Base-by-base conservation (phyloP, 192 early-diverging fungal species). In the Coemansia sp. region DNA sequence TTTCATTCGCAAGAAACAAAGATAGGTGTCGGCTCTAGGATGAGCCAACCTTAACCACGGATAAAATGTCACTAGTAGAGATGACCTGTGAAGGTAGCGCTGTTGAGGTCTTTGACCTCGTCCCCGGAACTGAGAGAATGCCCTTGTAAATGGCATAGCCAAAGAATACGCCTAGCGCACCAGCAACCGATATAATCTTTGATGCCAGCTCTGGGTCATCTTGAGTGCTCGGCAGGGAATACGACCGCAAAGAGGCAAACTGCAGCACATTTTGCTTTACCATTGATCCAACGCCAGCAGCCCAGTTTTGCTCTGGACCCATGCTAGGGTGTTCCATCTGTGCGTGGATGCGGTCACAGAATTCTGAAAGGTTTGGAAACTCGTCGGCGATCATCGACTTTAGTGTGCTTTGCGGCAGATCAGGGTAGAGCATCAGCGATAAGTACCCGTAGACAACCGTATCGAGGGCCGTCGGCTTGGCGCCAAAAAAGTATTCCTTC, bases 391-490 rank as follows among this genome's bases (percentile, higher is more conserved):
- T 41, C 10, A 69, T 62, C 17, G 45, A 38, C 27, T 72, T 73
- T 29, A 84, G 68, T 19, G 77, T 73, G 60, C 68, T 66, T 38
- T 84, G 82, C 10, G 91, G 87, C 34, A 96, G 83, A 23, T 91
- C 82, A n/a, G 94, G 88, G 41, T 88, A 89, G 48, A 88, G 58
- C 29, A 94, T 88, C 46, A 93, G 74, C n/a, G 93, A 85, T 25
- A 98, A 82, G 71, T 95, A 89, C 15, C 91, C 93, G 76, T 90
- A 98, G 11, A 86, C 91, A 37, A 95, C 81, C 10, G 90, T 89
- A 74, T 98, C 96, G 8, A 96, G 77, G 14, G 90, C 86, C 11
- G 89, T 87, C 3, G 93, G 88, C 11, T 86, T 89, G 64, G 88
- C 78, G 5, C 94, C 94, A 79, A 94, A 94, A 67, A 98, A 93